A percentile compares a stretch with the other conserved stretches of the same genome.
Conservation (phyloP, 2,329 filamentous ascomycete genomes). For the Colletotrichum abscissum region DNA sequence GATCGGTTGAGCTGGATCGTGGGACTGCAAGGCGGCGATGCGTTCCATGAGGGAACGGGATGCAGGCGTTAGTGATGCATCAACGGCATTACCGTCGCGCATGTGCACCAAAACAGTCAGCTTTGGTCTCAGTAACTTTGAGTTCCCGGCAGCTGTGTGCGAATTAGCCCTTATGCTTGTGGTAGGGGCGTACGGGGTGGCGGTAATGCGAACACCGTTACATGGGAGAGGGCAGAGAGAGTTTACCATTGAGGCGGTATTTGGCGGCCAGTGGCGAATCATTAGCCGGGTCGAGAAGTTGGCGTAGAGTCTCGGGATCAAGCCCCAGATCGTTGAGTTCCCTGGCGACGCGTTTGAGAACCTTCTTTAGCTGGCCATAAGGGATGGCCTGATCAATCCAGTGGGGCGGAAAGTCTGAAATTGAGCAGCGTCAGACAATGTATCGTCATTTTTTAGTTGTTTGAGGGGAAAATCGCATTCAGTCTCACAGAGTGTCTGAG, state of each 20-base stretch:
- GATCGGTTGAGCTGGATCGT: neutral
- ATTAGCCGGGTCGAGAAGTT: slow-evolving; percentile 67
- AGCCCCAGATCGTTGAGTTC: slow-evolving; percentile 80
- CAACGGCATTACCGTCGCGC: slow-evolving; percentile 73
- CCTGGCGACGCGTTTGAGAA: slow-evolving; percentile 81
- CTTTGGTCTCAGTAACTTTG: slow-evolving; percentile 70
- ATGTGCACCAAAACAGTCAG: slow-evolving; percentile 77
- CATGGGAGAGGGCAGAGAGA: neutral
- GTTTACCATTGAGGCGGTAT: slow-evolving; percentile 65
- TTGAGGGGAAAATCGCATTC: neutral
- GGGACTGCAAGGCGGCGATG: slow-evolving; percentile 56
- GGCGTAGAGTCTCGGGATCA: slow-evolving; percentile 75
- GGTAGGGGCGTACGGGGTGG: neutral
- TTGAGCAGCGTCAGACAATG: neutral
- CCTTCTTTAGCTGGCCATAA: slow-evolving; percentile 88
- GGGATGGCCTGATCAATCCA: slow-evolving; percentile 82
- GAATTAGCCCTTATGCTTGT: neutral
- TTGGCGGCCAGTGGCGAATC: slow-evolving; percentile 59
- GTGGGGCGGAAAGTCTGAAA: slow-evolving; percentile 75
- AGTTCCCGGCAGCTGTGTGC: slow-evolving; percentile 49
- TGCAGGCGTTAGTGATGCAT: slow-evolving; percentile 74
- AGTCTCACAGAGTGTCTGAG: neutral
- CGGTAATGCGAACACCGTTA: neutral
- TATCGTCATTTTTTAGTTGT: neutral
- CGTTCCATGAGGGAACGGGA: slow-evolving; percentile 73